Conservation (phyloP, 2,329 filamentous ascomycete species). For the Penicillium palitans region DNA sequence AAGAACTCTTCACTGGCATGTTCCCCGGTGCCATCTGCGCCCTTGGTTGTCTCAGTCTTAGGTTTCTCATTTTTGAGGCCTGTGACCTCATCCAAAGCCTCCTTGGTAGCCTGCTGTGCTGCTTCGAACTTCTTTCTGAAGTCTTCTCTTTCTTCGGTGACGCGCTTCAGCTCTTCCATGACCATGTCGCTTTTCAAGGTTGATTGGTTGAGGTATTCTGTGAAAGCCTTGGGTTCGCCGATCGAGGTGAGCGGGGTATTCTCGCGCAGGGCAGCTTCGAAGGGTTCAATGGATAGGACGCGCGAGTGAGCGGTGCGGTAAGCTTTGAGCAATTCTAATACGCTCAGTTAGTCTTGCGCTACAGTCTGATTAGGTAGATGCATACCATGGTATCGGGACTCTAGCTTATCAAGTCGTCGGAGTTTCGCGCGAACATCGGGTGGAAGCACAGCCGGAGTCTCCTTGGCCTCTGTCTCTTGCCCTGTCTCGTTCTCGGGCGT, state of each 20-base stretch:
- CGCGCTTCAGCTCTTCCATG: slow-evolving; percentile 85
- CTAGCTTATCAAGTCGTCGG: slow-evolving; percentile 84
- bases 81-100: slow-evolving; percentile 64
- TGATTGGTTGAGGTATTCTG: slow-evolving; percentile 87
- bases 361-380: slow-evolving; percentile 3
- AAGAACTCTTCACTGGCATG: slow-evolving; percentile 72
- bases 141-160: slow-evolving; percentile 77
- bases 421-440: slow-evolving; percentile 74
- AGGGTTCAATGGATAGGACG: slow-evolving; percentile 84
- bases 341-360: slow-evolving; percentile 3
- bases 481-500: slow-evolving; percentile 21
- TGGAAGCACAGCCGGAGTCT: slow-evolving; percentile 59
- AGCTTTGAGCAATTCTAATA: slow-evolving; percentile 79
- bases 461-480: slow-evolving; percentile 22
- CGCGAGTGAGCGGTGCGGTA: slow-evolving; percentile 89
- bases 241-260: slow-evolving; percentile 91
- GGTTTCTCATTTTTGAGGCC: slow-evolving; percentile 48
- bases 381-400: slow-evolving; percentile 79
- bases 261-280: slow-evolving; percentile 86
- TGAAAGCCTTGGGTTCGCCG: slow-evolving; percentile 75
- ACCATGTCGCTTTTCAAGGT: slow-evolving; percentile 88
- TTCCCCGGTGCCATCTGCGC: slow-evolving; percentile 21
- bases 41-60: slow-evolving; percentile 11
- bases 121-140: slow-evolving; percentile 75
- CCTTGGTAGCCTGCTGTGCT: slow-evolving; percentile 62